These are phyloP conservation scores for Populus pruinosa DNA, from an alignment of 345 rosid genomes.

Conservation along the genomic window DNA sequence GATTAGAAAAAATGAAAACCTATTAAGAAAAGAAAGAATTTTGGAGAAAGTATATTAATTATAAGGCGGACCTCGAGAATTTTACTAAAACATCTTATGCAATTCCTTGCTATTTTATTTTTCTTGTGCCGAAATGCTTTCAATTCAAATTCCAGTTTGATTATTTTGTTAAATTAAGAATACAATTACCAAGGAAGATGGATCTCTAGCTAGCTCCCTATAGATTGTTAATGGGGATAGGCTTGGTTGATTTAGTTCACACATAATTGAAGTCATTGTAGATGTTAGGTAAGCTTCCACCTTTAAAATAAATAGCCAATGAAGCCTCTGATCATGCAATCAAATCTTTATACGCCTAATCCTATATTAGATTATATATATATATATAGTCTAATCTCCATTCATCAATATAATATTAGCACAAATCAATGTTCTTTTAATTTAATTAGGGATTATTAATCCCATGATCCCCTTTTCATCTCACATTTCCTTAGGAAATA, in stretches of 20 bases:
- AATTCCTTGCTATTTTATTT: too few species aligned
- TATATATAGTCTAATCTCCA: background rate
- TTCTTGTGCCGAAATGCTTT: too few species aligned
- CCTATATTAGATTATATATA: background rate
- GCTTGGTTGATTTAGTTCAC: constrained; percentile 22
- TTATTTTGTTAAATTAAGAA: background rate
- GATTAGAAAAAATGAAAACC: too few species aligned
- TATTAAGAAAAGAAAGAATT: too few species aligned
- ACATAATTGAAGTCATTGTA: constrained; percentile 16
- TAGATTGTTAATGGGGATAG: background rate
- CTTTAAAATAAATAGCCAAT: background rate
- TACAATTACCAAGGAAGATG: background rate
- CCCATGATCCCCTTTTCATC: background rate
- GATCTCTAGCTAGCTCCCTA: background rate
- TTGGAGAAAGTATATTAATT: background rate
- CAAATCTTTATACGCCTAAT: constrained; percentile 15
- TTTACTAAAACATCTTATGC: background rate
- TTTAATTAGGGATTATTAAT: background rate
- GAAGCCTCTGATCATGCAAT: constrained; percentile 6
- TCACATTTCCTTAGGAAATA: constrained; percentile 22
- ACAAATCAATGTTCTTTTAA: constrained; percentile 8
- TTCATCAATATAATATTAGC: background rate
- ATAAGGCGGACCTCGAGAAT: background rate
- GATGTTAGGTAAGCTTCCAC: constrained; percentile 31
- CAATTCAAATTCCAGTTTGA: background rate